Percentiles rank a stretch among this genome's conserved stretches.
Conservation (phyloP, 228 moss, liverwort and hornwort species). For the Sphagnum magellanicum region DNA sequence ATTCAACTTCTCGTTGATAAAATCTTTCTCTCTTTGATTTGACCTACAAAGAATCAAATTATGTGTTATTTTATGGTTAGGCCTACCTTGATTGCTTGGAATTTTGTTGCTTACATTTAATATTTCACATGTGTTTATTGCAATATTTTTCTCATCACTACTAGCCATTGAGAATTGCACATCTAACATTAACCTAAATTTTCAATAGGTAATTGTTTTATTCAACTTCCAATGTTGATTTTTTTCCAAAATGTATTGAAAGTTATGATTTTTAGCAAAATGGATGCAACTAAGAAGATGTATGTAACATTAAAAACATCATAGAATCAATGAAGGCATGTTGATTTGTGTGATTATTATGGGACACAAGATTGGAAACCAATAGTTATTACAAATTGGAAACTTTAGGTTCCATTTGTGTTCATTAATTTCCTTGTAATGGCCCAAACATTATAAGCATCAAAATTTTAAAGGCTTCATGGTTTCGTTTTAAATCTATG, state of each 20-base stretch:
- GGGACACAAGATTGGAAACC: conserved; percentile 39
- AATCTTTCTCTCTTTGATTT: conserved; percentile 9
- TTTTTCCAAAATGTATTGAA: neutral
- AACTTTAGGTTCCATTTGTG: conserved; percentile 49
- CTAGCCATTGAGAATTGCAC: conserved; percentile 36
- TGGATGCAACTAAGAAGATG: neutral
- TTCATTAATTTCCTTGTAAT: conserved; percentile 58
- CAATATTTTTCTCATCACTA: conserved; percentile 34
- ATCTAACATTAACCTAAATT: conserved; percentile 25
- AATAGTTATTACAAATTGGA: conserved; percentile 41
- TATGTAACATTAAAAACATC: neutral
- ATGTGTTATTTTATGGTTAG: neutral
- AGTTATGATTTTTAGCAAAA: neutral
- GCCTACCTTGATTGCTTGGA: neutral
- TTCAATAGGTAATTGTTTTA: conserved; percentile 21
- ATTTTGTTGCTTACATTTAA: conserved; percentile 17
- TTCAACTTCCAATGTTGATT: neutral
- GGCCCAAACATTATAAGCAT: conserved; percentile 44
- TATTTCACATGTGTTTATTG: conserved; percentile 42
- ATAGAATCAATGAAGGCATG: neutral
- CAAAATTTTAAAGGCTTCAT: no score
- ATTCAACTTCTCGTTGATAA: conserved; percentile 39
- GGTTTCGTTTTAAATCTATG: no score
- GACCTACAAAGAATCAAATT: neutral
- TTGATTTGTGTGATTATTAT: neutral